Percentiles rank a stretch among this genome's conserved stretches.
Conservation (phyloP, 805 yeast genomes). For the Candida hungchunana region DNA sequence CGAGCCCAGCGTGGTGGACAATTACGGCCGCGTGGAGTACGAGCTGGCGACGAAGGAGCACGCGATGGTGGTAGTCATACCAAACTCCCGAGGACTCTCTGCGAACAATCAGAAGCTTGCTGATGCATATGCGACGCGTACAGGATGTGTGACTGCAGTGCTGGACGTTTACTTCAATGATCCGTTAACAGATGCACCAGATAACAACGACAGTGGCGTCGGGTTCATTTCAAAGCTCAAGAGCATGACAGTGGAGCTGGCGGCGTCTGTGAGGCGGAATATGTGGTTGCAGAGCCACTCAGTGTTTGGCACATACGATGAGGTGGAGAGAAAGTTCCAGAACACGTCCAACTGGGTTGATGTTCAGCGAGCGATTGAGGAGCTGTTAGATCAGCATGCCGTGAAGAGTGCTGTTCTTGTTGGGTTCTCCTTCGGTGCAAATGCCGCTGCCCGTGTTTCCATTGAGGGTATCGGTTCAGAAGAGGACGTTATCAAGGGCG, state of each 20-base stretch:
- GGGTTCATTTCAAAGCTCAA: constrained; percentile 19
- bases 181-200: constrained; percentile 14
- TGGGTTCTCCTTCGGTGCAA: constrained; percentile 26
- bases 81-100: constrained; percentile 24
- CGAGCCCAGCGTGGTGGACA: constrained; percentile 14
- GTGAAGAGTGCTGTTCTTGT: constrained; percentile 19
- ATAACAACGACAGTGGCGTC: not conserved
- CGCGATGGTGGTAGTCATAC: constrained; percentile 25
- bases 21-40: constrained; percentile 24
- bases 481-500: constrained; percentile 16
- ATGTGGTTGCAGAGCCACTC: constrained; percentile 24
- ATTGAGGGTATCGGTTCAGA: constrained; percentile 11
- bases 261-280: constrained; percentile 15
- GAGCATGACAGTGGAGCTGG: constrained; percentile 18
- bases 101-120: constrained; percentile 24
- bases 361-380: constrained; percentile 16
- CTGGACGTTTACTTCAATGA: constrained; percentile 23
- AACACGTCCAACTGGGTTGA: constrained; percentile 20
- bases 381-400: constrained; percentile 16
- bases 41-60: constrained; percentile 23
- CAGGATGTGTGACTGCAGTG: constrained; percentile 27
- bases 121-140: constrained; percentile 25
- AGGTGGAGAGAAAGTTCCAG: constrained; percentile 14
- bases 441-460: constrained; percentile 20
- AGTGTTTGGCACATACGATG: constrained; percentile 21